Percentiles rank a stretch among this genome's conserved stretches.
Conservation (phyloP, 1,284 basidiomycete species). For the Irpex sp. region DNA sequence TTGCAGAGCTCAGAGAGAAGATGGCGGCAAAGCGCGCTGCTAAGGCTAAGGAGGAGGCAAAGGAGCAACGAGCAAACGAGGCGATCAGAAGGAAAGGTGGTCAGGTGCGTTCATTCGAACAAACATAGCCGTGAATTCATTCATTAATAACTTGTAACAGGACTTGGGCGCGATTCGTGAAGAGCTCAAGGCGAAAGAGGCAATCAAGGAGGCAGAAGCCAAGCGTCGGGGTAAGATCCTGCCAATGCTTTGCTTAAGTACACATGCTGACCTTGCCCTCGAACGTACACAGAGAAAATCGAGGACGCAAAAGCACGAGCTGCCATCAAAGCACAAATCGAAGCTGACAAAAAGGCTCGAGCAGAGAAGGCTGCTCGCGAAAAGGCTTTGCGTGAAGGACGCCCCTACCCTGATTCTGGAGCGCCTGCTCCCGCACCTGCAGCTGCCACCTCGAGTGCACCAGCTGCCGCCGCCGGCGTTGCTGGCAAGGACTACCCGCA, state of each 20-base stretch:
- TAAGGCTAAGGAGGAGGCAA: constrained; percentile 68
- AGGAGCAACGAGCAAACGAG: constrained; percentile 78
- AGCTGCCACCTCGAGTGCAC: constrained; percentile 33
- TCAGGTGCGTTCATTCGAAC: constrained; percentile 45
- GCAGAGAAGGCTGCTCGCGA: constrained; percentile 85
- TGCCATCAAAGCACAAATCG: constrained; percentile 88
- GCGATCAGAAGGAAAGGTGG: constrained; percentile 79
- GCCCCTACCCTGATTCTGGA: constrained; percentile 34
- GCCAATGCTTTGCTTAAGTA: no score
- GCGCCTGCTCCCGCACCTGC: constrained; percentile 27
- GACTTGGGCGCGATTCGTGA: constrained; percentile 74
- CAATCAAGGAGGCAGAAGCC: constrained; percentile 75
- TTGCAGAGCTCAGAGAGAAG: constrained; percentile 77
- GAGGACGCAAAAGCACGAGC: constrained; percentile 82
- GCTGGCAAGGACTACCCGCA: constrained; percentile 77
- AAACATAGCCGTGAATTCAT: not conserved
- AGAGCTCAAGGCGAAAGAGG: constrained; percentile 76
- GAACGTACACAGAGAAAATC: constrained; percentile 64
- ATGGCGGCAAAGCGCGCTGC: constrained; percentile 71
- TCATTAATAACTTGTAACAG: constrained; percentile 29
- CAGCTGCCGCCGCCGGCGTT: constrained; percentile 37
- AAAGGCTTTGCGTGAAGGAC: constrained; percentile 83
- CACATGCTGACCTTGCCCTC: not conserved
- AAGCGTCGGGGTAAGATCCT: constrained; percentile 61
- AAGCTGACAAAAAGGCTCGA: constrained; percentile 87